These are phyloP conservation scores for Terfezia boudieri DNA, from an alignment of 495 filamentous ascomycete genomes.

Conservation along the genomic window DNA sequence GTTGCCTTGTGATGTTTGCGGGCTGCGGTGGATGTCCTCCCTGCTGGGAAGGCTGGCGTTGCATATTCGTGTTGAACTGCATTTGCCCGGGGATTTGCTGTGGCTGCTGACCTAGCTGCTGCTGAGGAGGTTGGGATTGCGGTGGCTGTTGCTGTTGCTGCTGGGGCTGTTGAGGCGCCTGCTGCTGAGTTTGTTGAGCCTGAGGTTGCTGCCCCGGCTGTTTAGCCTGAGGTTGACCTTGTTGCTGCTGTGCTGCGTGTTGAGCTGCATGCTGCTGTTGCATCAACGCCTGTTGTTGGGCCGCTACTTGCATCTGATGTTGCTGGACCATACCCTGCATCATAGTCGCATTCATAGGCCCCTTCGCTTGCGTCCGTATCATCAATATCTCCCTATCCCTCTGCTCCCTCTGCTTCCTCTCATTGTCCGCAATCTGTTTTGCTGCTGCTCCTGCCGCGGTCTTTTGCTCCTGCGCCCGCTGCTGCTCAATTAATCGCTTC, in stretches of 20 bases:
- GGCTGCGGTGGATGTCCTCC: constrained; percentile 9
- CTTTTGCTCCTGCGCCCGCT: constrained; percentile 36
- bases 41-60: constrained; percentile 15
- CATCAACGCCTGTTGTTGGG: constrained; percentile 23
- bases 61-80: neutral
- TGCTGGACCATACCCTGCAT: constrained; percentile 22
- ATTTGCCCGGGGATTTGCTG: constrained; percentile 15
- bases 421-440: constrained; percentile 8
- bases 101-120: constrained; percentile 26
- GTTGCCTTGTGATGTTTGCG: constrained; percentile 1
- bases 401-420: constrained; percentile 12
- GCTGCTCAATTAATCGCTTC: constrained; percentile 36
- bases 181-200: constrained; percentile 16
- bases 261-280: constrained; percentile 8
- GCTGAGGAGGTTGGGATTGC: constrained; percentile 31
- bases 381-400: constrained; percentile 18
- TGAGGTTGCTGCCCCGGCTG: constrained; percentile 21
- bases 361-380: too few species aligned
- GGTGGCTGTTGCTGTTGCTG: constrained; percentile 20
- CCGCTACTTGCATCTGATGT: constrained; percentile 17
- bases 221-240: constrained; percentile 17
- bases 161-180: constrained; percentile 17
- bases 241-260: constrained; percentile 17
- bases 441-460: constrained; percentile 25
- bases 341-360: neutral